Base-by-base conservation (phyloP, 2,329 filamentous ascomycete genomes). In the Aphanocladium album region DNA sequence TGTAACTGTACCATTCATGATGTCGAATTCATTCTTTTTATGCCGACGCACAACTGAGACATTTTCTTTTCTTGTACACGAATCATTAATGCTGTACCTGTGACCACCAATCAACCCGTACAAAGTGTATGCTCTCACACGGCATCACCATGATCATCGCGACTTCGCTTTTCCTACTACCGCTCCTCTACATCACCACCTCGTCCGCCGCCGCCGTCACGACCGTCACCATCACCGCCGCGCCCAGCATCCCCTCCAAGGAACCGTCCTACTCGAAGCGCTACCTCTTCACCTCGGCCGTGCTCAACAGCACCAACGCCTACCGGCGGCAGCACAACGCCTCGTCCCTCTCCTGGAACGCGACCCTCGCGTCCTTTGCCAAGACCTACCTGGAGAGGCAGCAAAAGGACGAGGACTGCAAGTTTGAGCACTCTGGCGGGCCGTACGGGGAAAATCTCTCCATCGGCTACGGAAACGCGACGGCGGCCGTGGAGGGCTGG, bases 361-460 rank as follows among this genome's bases (percentile, higher is more conserved):
- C 73, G 6, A 88, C 85, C 0, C 78, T 89, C 7, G 83, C 82
- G 1, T 67, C 71, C 3, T 86, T 79, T 63, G 86, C 88, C 0
- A 62, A 66, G 4, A 67, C 75, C 1, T 90, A 83, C 67, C 75
- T 83, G 17, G 66, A 67, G 52, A n/a, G 6, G n/a, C 23, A 25
- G 11, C 47, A 14, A n/a, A 65, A 67, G 47, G 68, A 65, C 60
- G 65, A 69, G n/a, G n/a, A n/a, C 62, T 83, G 82, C 71, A 67
- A 69, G 2, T 84, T 86, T 64, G 69, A 73, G 56, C 85, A 88
- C 73, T 83, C 77, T 64, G 80, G 80, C 59, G 86, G 86, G 0
- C 83, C 86, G 0, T 86, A 86, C 63, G 89, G 89, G 67, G 89
- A 93, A 74, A 93, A 92, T 72, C 80, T 93, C 3, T 88, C 88